These are phyloP conservation scores for Tylopilus orsonianus DNA, from an alignment of 1,284 basidiomycete genomes.

Conservation along the genomic window DNA sequence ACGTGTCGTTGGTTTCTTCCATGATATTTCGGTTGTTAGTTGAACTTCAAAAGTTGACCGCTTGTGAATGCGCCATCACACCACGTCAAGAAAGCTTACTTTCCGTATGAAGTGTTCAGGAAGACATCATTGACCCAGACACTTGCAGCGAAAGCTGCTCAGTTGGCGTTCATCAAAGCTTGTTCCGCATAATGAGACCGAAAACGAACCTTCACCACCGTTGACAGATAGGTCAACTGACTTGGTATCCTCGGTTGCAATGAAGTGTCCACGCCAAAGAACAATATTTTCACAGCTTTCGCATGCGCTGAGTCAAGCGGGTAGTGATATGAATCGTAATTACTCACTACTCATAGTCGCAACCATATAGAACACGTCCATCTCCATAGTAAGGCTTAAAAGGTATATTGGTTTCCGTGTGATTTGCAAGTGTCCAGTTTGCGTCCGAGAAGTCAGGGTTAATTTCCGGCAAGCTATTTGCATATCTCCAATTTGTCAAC, in stretches of 20 bases:
- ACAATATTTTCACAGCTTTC: conserved; percentile 76
- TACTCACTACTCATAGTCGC: conserved; percentile 80
- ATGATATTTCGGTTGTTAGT: conserved; percentile 58
- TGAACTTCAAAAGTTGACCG: conserved; percentile 42
- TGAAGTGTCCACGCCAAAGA: conserved; percentile 80
- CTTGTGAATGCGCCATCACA: conserved; percentile 6
- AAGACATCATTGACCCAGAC: conserved; percentile 80
- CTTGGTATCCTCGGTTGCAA: conserved; percentile 53
- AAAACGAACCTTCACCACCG: conserved; percentile 65
- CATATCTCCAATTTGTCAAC: conserved; percentile 65
- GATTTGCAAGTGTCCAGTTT: conserved; percentile 63
- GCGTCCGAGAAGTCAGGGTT: conserved; percentile 54
- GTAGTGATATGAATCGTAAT: neutral
- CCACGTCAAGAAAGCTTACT: conserved; percentile 41
- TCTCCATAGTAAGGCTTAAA: conserved; percentile 69
- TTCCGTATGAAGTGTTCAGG: conserved; percentile 69
- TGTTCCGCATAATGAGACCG: neutral
- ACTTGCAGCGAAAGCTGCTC: conserved; percentile 66
- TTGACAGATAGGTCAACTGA: conserved; percentile 73
- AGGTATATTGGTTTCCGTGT: conserved; percentile 69
- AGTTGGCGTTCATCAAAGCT: conserved; percentile 2
- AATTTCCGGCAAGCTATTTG: conserved; percentile 72
- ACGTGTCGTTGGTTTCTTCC: conserved; percentile 64
- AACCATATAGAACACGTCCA: conserved; percentile 71
- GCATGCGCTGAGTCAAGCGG: neutral